Base-by-base conservation (phyloP, 352 stramenopile species). In the Phytophthora macrochlamydospora region DNA sequence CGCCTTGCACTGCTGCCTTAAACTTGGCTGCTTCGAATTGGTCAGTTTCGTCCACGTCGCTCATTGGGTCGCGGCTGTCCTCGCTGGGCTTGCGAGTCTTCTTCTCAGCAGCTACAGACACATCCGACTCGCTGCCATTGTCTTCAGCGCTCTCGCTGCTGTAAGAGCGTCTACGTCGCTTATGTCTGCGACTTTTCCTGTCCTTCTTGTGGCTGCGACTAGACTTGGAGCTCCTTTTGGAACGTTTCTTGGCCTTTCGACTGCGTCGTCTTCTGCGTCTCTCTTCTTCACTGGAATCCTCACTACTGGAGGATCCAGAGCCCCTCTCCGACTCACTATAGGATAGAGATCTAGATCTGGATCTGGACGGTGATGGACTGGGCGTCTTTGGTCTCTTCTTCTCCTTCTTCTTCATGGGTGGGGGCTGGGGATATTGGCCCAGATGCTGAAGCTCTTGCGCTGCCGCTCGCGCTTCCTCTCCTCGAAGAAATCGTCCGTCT, bases 1-100 rank as follows among this genome's bases (percentile, higher is more conserved):
- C 45, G 9, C 76, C 76, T 66, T 98, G 92, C 3, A 98, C 90
- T 0, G 87, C 90, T 7, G 76, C 74, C 65, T 97, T 98, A 68
- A 98, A 98, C 50, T 93, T 88, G 55, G 78, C 70, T 0, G 88
- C 89, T 79, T 98, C 92, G 7, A 72, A 70, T 2, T 82, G 74
- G 8, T 96, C 89, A 13, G 85, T 75, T 4, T 90, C 83, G 52
- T 83, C 60, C 43, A 82, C 30, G 9, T 66, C 45, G 12, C 44
- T 51, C 37, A 31, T 53, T 32, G 28, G 65, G 8, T 53, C 51
- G 13, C 28, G 55, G 51, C 55, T 67, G 3, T 67, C 70, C 12
- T 52, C 46, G 29, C 58, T 71, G 1, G 30, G 8, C 43, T 53
- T 73, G 5, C 57, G 62, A 7, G 49, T 45, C 11, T 75, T 75